Evolutionary conservation across 768 basidiomycete species (phyloP).

Genomic region (Kwoniella dejecticola): DNA sequence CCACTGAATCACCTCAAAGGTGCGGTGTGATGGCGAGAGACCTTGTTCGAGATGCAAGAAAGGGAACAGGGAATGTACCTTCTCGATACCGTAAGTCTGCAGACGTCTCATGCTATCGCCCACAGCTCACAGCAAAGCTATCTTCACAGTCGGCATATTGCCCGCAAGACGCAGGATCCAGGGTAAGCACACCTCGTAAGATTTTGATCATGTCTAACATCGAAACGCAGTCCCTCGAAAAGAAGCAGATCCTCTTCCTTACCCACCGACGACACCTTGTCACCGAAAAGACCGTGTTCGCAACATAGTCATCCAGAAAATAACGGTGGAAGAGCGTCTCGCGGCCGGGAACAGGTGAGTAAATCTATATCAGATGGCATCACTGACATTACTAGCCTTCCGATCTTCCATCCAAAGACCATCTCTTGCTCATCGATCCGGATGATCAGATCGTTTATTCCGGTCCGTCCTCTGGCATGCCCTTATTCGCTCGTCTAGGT

Average conservation of each 20-base stretch:
- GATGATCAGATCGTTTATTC: slow-evolving; percentile 21
- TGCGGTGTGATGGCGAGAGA: slow-evolving; percentile 14
- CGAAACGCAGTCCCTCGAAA: slow-evolving; percentile 2
- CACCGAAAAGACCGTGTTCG: slow-evolving; percentile 1
- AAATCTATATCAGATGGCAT: background rate
- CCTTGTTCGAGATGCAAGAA: slow-evolving; percentile 18
- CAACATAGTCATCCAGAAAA: slow-evolving; percentile 1
- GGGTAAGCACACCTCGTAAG: background rate
- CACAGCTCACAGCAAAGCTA: background rate
- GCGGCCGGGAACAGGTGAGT: background rate
- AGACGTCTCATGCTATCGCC: background rate
- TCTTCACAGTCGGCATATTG: slow-evolving; percentile 2
- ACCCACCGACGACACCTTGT: background rate
- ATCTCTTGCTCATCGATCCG: slow-evolving; percentile 14
- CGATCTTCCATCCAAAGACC: slow-evolving; percentile 4
- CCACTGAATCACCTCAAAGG: background rate
- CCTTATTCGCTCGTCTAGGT: slow-evolving; percentile 16
- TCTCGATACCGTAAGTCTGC: slow-evolving; percentile 15
- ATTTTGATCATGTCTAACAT: background rate
- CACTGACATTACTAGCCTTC: slow-evolving; percentile 2
- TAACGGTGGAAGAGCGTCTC: background rate
- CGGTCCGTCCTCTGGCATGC: slow-evolving; percentile 14
- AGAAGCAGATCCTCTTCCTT: slow-evolving; percentile 3
- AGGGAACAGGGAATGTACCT: slow-evolving; percentile 10
- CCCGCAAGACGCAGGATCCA: slow-evolving; percentile 6